A percentile compares a stretch with the other conserved stretches of the same genome.
Conservation (phyloP, 768 basidiomycete genomes). For the Chalciporus pseudorubinellus region DNA sequence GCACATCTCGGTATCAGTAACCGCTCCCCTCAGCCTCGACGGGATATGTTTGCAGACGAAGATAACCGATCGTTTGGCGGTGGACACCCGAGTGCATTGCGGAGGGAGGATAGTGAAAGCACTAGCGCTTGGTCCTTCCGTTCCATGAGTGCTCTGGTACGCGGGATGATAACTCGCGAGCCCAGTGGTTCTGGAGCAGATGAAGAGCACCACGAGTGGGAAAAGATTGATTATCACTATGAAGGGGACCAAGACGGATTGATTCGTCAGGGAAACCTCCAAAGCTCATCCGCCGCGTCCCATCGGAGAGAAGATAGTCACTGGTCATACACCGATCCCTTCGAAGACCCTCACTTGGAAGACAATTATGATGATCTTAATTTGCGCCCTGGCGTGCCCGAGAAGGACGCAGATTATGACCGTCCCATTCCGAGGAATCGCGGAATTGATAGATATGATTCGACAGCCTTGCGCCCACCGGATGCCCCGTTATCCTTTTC, state of each 20-base stretch:
- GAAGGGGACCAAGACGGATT: conserved; percentile 17
- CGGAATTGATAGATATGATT: conserved; percentile 13
- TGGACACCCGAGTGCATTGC: conserved; percentile 14
- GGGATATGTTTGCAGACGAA: conserved; percentile 79
- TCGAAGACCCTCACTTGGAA: conserved; percentile 29
- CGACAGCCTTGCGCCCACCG: conserved; percentile 10
- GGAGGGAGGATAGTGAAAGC: conserved; percentile 42
- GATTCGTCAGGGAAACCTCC: conserved; percentile 19
- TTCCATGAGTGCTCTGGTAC: conserved; percentile 35
- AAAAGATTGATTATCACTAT: conserved; percentile 15
- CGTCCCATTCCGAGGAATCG: conserved; percentile 8
- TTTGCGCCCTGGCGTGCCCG: conserved; percentile 9
- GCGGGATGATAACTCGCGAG: conserved; percentile 28
- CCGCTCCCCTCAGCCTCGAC: conserved; percentile 34
- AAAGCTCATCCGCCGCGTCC: conserved; percentile 5
- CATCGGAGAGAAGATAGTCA: conserved; percentile 14
- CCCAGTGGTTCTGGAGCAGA: conserved; percentile 22
- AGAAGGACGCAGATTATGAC: conserved; percentile 22
- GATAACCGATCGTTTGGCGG: conserved; percentile 52
- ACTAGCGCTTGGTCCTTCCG: conserved; percentile 53
- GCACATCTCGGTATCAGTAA: conserved; percentile 23
- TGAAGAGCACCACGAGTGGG: conserved; percentile 17
- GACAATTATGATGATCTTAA: conserved; percentile 17
- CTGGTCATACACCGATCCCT: conserved; percentile 48
- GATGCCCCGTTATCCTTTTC: conserved; percentile 16